Conservation (phyloP, 2,329 filamentous ascomycete genomes). For the Sporothrix variecibatus region DNA sequence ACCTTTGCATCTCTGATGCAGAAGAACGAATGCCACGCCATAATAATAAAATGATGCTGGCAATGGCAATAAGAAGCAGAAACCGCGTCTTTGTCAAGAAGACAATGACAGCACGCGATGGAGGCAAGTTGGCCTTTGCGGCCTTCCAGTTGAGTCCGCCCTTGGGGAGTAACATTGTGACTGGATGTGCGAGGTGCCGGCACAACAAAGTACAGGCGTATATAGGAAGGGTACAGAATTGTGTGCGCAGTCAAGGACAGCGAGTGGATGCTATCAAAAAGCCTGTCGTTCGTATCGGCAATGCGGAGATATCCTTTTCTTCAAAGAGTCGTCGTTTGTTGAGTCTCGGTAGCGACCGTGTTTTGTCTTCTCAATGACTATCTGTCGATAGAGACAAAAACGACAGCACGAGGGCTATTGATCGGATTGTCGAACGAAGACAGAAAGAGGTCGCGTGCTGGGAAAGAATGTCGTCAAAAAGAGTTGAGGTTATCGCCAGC, state of each 20-base stretch:
- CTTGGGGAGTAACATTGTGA: slow-evolving; percentile 83
- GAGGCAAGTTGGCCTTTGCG: slow-evolving; percentile 75
- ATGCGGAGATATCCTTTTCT: neutral
- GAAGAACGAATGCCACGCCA: slow-evolving; percentile 84
- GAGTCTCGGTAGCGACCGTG: neutral
- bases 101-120: slow-evolving; percentile 69
- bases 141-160: slow-evolving; percentile 92
- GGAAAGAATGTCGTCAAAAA: neutral
- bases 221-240: neutral
- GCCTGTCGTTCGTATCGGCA: neutral
- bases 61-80: slow-evolving; percentile 69
- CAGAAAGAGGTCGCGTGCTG: neutral
- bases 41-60: slow-evolving; percentile 74
- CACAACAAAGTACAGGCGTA: neutral
- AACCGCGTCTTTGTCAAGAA: slow-evolving; percentile 77
- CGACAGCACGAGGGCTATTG: neutral
- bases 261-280: neutral
- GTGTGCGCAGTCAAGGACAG: neutral
- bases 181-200: slow-evolving; percentile 26
- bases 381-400: neutral
- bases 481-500: neutral
- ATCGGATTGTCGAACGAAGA: neutral
- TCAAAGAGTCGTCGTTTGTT: neutral
- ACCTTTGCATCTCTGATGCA: slow-evolving; percentile 90
- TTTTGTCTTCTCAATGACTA: neutral